Base-by-base conservation (phyloP, 2,329 filamentous ascomycete species). In the Hymenoscyphus linearis region DNA sequence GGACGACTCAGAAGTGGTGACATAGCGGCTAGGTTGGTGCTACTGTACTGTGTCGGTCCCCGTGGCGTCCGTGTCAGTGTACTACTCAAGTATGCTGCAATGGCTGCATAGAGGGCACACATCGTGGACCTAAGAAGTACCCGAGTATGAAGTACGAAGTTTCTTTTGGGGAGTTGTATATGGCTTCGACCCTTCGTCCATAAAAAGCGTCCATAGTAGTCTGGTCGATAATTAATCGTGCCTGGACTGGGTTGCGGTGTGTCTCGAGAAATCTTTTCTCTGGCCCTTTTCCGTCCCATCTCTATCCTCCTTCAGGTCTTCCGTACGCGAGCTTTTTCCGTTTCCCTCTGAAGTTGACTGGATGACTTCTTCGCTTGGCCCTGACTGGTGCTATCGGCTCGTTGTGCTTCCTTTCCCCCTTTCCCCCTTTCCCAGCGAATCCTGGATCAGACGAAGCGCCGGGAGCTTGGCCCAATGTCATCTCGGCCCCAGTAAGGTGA, bases 391-490 rank as follows among this genome's bases (percentile, higher is more conserved):
- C n/a, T 22, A n/a, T 47, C 40, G 40, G 18, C 53, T 35, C 27
- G 5, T 3, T 55, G 27, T 37, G 14, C 9, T 36, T 37, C 27
- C 16, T 18, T 14, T n/a, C n/a, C n/a, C n/a, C n/a, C n/a, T n/a
- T n/a, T n/a, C n/a, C n/a, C n/a, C 50, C 25, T 52, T 53, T 25
- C 14, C n/a, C 34, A 34, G 10, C 65, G 58, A 66, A 66, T 66
- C 61, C 59, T 52, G 47, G 63, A 40, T n/a, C 31, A 58, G 54
- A 55, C 56, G 58, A 66, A 66, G 65, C 65, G 65, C 65, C 65
- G 63, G 60, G 62, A 60, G 44, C 53, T 60, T 60, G 37, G 57
- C 58, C 55, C 54, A 63, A 25, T 31, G 50, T n/a, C 26, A 47
- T 57, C 37, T n/a, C 36, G n/a, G n/a, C 36, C 2, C 37, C 37